These are phyloP conservation scores for Chloranthus sessilifolius DNA, from an alignment of 164 flowering plant genomes.

Conservation along the genomic window DNA sequence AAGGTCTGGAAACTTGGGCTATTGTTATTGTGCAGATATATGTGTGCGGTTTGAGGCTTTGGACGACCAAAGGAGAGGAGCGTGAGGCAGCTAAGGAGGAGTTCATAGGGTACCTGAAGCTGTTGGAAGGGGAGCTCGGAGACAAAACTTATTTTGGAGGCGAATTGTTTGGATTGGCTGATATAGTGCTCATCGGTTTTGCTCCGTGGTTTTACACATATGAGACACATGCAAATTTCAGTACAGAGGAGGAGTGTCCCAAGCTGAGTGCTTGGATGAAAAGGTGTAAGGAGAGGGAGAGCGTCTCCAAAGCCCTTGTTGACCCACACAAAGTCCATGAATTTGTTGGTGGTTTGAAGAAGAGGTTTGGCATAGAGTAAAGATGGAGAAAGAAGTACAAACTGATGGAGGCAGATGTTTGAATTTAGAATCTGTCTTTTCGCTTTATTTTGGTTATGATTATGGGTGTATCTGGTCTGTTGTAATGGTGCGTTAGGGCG, in stretches of 20 bases:
- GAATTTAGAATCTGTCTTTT: too few species aligned
- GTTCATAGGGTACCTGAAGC: slow-evolving; percentile 8
- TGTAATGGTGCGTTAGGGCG: too few species aligned
- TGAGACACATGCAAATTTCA: slow-evolving; percentile 14
- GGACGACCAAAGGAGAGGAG: slow-evolving; percentile 13
- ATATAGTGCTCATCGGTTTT: slow-evolving; percentile 9
- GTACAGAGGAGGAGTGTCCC: slow-evolving; percentile 13
- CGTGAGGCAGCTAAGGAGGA: slow-evolving; percentile 13
- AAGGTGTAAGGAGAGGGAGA: slow-evolving; percentile 18
- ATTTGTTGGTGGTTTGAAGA: neutral
- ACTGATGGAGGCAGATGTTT: too few species aligned
- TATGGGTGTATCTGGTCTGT: too few species aligned
- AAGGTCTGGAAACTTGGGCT: too few species aligned
- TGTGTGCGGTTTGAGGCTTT: slow-evolving; percentile 2
- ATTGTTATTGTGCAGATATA: neutral
- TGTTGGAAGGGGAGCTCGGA: slow-evolving; percentile 17
- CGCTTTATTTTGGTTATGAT: too few species aligned
- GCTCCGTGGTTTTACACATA: slow-evolving; percentile 7
- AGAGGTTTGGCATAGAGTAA: slow-evolving; percentile 10
- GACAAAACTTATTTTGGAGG: slow-evolving; percentile 20
- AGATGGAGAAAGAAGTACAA: too few species aligned
- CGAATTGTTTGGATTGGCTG: slow-evolving; percentile 13
- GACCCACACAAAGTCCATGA: slow-evolving; percentile 13
- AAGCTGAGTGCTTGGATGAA: slow-evolving; percentile 10
- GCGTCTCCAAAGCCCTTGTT: slow-evolving; percentile 12